phyloP scores from a whole-genome alignment of 306 rosid species.

The Hippophae gyantsensis region DNA sequence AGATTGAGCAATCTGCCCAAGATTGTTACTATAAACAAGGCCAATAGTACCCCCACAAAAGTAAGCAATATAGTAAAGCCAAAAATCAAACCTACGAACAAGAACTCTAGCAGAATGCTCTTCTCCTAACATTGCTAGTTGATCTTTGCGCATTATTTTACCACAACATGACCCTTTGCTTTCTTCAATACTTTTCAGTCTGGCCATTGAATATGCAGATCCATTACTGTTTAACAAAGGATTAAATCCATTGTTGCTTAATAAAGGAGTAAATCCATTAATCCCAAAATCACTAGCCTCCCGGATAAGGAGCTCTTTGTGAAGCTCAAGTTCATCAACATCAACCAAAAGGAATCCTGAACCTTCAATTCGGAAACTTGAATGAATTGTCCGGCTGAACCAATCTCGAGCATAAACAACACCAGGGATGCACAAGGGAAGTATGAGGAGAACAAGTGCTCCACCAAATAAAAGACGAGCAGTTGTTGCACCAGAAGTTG shows the following conservation, averaged over 20 bases:
- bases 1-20: constrained; percentile 94
- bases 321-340: constrained; percentile 85
- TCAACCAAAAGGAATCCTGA: constrained; percentile 63
- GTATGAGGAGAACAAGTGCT: constrained; percentile 53
- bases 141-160: constrained; percentile 34
- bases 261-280: constrained; percentile 21
- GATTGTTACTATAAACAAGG: constrained; percentile 85
- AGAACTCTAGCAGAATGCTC: constrained; percentile 57
- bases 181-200: constrained; percentile 10
- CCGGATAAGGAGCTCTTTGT: constrained; percentile 55
- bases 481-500: constrained; percentile 27
- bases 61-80: constrained; percentile 80
- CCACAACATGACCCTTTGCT: constrained; percentile 25
- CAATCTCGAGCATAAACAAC: constrained; percentile 62
- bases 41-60: constrained; percentile 96
- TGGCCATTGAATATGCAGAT: constrained; percentile 1
- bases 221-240: constrained; percentile 2
- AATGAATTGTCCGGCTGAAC: constrained; percentile 40
- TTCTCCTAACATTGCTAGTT: constrained; percentile 70
- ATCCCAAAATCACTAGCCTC: constrained; percentile 26
- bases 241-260: constrained; percentile 1
- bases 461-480: constrained; percentile 51
- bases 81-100: constrained; percentile 62
- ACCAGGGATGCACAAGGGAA: constrained; percentile 70
- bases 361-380: constrained; percentile 42